Conservation (phyloP, 2,329 filamentous ascomycete genomes). For the Coniochaeta pulveracea region DNA sequence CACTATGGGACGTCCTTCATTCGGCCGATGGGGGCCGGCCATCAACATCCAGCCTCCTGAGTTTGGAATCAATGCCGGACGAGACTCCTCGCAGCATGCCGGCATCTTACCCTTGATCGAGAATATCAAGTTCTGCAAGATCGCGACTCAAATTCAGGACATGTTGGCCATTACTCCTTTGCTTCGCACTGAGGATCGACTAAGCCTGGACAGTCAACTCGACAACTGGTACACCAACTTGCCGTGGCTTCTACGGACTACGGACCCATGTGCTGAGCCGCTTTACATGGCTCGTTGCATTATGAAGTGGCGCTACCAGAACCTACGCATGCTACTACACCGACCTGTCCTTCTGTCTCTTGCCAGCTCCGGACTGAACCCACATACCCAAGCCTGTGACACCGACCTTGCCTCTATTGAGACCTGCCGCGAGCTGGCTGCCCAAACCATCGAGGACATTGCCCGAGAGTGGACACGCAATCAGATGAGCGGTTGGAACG, state of each 20-base stretch:
- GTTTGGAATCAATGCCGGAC: constrained; percentile 31
- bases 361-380: constrained; percentile 37
- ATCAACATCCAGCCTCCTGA: constrained; percentile 55
- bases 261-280: constrained; percentile 58
- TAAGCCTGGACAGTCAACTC: constrained; percentile 55
- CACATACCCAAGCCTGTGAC: constrained; percentile 31
- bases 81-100: constrained; percentile 45
- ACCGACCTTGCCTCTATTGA: constrained; percentile 59
- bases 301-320: constrained; percentile 77
- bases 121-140: constrained; percentile 70
- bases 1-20: constrained; percentile 58
- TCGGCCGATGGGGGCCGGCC: constrained; percentile 56
- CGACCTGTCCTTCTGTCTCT: constrained; percentile 60
- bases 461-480: constrained; percentile 58
- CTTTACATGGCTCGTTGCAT: constrained; percentile 59
- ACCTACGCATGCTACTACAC: constrained; percentile 65
- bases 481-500: constrained; percentile 72
- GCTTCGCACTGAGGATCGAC: constrained; percentile 54
- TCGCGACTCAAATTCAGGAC: constrained; percentile 69
- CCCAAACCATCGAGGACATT: constrained; percentile 62
- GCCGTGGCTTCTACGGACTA: constrained; percentile 52
- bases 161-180: constrained; percentile 59
- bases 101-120: constrained; percentile 62
- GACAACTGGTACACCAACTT: constrained; percentile 62
- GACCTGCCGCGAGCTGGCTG: constrained; percentile 58